Conservation (phyloP, 228 moss, liverwort and hornwort species). For the Sphagnum magellanicum region DNA sequence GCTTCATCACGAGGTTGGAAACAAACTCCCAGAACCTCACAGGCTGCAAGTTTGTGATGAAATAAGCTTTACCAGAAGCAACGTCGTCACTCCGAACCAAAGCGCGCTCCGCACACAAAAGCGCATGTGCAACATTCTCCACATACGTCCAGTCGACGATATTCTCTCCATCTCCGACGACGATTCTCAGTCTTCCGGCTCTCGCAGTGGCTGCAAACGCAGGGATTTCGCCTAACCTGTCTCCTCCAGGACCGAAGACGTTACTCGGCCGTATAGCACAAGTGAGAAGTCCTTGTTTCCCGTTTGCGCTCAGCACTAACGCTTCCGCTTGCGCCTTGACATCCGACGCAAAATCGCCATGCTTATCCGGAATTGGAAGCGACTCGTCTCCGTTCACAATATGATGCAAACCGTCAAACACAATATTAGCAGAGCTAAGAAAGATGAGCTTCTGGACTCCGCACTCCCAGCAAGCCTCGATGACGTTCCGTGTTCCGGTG, state of each 20-base stretch:
- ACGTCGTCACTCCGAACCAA: constrained; percentile 39
- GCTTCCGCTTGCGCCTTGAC: constrained; percentile 89
- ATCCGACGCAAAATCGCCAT: constrained; percentile 76
- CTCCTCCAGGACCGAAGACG: constrained; percentile 92
- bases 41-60: constrained; percentile 80
- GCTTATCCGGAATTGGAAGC: constrained; percentile 63
- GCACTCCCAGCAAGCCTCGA: constrained; percentile 65
- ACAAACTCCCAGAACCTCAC: constrained; percentile 84
- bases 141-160: constrained; percentile 94
- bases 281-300: constrained; percentile 53
- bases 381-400: constrained; percentile 70
- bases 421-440: constrained; percentile 78
- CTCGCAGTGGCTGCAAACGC: constrained; percentile 57
- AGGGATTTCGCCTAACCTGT: constrained; percentile 52
- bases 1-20: constrained; percentile 55
- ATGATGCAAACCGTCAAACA: constrained; percentile 59
- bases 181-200: constrained; percentile 72
- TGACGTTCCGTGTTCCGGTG: constrained; percentile 76
- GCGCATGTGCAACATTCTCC: constrained; percentile 89
- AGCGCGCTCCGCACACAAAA: constrained; percentile 84
- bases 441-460: constrained; percentile 76
- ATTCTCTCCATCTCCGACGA: constrained; percentile 84
- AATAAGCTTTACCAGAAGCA: constrained; percentile 75
- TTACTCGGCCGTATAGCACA: constrained; percentile 90
- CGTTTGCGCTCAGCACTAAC: constrained; percentile 61